Base-by-base conservation (phyloP, 1,139 yeast genomes). In the Saccharomyces uvarum region DNA sequence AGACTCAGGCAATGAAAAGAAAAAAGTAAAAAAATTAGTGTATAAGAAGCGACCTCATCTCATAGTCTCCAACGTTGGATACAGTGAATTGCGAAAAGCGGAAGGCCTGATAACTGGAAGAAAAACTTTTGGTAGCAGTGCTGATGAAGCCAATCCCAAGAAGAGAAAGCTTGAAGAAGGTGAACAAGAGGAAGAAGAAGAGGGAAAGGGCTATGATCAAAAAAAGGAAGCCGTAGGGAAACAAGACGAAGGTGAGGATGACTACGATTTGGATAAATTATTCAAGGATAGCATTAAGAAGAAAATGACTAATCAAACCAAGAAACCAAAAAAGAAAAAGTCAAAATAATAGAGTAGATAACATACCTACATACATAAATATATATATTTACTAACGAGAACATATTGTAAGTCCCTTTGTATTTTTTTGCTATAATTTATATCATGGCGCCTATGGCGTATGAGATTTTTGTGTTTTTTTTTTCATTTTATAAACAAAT, bases 161-260 rank as follows among this genome's bases (percentile, higher is more conserved):
- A 51, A 13, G 52, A 56, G 19, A 48, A 58, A 50, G 57, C 59
- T 7, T 54, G 61, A 51, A 49, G 61, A 52, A 51, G 8, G 33
- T 24, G 16, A 21, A 14, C 31, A 47, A 24, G 28, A 51, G 46
- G 46, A 33, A 48, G 46, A 33, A 32, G 46, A 50, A 26, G 58
- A 56, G 47, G 48, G 51, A 53, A 51, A 47, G 32, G 28, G 29
- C 26, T 47, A n/a, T 5, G 38, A 41, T 26, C 26, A 56, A 3
- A 53, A 56, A 13, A 31, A 28, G 2, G 49, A 53, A 44, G 7
- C 46, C 19, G 19, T 50, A 28, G 33, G 28, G 3, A 55, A 50
- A 42, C 50, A 59, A 42, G 61, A 61, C 4, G 61, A 60, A 24
- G 63, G 60, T 7, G 65, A 65, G 4, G 63, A 61, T 51, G 62